A percentile compares a stretch with the other conserved stretches of the same genome.
phyloP scores from a whole-genome alignment of 352 stramenopile species.

The Pythium pectinolyticum region DNA sequence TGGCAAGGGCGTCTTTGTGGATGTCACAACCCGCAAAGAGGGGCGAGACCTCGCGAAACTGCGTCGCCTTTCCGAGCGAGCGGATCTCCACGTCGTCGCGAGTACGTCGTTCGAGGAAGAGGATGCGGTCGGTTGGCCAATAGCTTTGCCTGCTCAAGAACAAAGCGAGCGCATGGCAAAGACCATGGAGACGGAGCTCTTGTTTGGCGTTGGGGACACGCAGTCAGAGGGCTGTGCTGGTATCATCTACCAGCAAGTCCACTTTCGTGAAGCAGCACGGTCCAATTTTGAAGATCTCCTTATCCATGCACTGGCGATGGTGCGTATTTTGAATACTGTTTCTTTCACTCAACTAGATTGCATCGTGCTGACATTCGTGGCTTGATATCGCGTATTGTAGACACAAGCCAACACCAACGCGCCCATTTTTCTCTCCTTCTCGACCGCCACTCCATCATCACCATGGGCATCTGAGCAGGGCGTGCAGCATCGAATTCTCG shows the following conservation, averaged over 20 bases:
- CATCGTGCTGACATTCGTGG: neutral
- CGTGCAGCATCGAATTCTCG: slow-evolving; percentile 7
- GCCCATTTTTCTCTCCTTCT: slow-evolving; percentile 74
- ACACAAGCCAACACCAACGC: slow-evolving; percentile 50
- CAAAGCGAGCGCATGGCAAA: slow-evolving; percentile 56
- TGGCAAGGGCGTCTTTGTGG: slow-evolving; percentile 40
- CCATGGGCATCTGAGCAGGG: neutral
- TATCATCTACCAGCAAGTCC: slow-evolving; percentile 71
- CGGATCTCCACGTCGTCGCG: slow-evolving; percentile 49
- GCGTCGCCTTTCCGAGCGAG: slow-evolving; percentile 31
- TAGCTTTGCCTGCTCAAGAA: slow-evolving; percentile 24
- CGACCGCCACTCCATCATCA: neutral
- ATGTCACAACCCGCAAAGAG: slow-evolving; percentile 51
- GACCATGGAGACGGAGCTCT: slow-evolving; percentile 57
- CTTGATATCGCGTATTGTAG: slow-evolving; percentile 29
- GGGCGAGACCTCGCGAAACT: slow-evolving; percentile 38
- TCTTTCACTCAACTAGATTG: neutral
- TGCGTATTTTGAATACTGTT: slow-evolving; percentile 4
- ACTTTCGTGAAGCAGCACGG: slow-evolving; percentile 4
- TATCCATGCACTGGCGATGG: slow-evolving; percentile 36
- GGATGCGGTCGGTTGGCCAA: slow-evolving; percentile 16
- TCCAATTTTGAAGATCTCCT: slow-evolving; percentile 37
- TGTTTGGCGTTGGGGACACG: slow-evolving; percentile 52
- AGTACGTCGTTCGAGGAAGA: slow-evolving; percentile 55
- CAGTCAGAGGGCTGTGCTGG: slow-evolving; percentile 33